These are phyloP conservation scores for Datisca glomerata DNA, from an alignment of 306 rosid species.

Conservation along the genomic window DNA sequence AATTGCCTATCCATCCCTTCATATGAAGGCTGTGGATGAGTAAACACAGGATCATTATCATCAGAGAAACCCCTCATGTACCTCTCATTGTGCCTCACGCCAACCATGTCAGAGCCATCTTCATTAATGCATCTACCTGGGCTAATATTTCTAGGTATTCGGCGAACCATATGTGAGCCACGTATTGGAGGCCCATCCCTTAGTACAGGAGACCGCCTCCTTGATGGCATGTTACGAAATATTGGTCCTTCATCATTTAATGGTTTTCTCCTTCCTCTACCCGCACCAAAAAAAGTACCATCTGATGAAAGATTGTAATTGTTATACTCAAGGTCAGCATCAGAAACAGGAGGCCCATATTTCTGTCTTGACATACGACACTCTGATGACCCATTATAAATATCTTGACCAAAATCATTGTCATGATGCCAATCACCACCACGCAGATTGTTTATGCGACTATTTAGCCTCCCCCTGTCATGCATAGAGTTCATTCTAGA, in stretches of 20 bases:
- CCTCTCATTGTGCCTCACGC: conserved; percentile 51
- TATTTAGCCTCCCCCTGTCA: conserved; percentile 52
- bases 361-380: conserved; percentile 55
- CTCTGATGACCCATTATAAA: conserved; percentile 48
- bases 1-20: conserved; percentile 50
- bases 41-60: conserved; percentile 39
- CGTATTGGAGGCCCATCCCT: conserved; percentile 23
- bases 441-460: conserved; percentile 22
- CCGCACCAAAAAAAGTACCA: conserved; percentile 43
- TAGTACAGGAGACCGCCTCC: conserved; percentile 67
- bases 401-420: conserved; percentile 45
- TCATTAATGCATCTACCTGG: conserved; percentile 49
- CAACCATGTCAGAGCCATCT: conserved; percentile 47
- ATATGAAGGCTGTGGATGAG: conserved; percentile 41
- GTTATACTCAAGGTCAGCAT: conserved; percentile 42
- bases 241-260: conserved; percentile 40
- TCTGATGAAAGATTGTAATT: conserved; percentile 34
- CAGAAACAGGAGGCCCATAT: conserved; percentile 36
- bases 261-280: conserved; percentile 54
- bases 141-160: conserved; percentile 50
- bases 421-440: conserved; percentile 64
- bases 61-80: conserved; percentile 43
- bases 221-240: conserved; percentile 33
- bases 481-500: conserved; percentile 50
- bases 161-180: conserved; percentile 40